Conservation (phyloP, 208 protist species). For the Leishmania martiniquensis region DNA sequence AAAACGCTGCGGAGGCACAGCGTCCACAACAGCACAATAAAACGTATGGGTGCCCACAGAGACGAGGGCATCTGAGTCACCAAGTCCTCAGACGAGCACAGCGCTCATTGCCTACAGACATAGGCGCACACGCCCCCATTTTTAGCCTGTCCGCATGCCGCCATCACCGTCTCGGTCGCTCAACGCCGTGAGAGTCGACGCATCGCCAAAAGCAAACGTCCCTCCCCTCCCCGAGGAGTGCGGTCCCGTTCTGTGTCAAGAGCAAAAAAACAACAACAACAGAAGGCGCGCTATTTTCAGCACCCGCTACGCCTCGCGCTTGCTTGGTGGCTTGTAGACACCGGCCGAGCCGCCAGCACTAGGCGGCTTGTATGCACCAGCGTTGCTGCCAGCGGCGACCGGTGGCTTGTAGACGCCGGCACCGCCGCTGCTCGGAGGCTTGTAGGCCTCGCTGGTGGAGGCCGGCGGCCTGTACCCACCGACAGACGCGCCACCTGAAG, state of each 20-base stretch:
- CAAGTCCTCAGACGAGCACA: background rate
- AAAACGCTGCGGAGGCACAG: too few species aligned
- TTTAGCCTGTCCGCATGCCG: background rate
- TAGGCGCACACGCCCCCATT: background rate
- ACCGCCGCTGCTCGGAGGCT: constrained; percentile 20
- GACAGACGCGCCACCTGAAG: constrained; percentile 8
- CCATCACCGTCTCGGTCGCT: background rate
- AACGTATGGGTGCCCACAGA: background rate
- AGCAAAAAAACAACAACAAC: too few species aligned
- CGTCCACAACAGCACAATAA: background rate
- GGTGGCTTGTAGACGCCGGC: constrained; percentile 25
- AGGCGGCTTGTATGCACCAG: constrained; percentile 13
- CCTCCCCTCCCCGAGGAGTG: background rate
- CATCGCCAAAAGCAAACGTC: background rate
- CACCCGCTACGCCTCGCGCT: constrained; percentile 25
- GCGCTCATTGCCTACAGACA: background rate
- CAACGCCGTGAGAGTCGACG: background rate
- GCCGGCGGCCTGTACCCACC: constrained; percentile 14
- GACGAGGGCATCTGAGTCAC: background rate
- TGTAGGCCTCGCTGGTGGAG: constrained; percentile 39
- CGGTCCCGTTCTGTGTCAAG: too few species aligned
- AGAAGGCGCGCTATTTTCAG: background rate
- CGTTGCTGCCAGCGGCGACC: constrained; percentile 36
- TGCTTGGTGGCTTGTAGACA: constrained; percentile 27
- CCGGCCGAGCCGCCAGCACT: background rate